A percentile compares a stretch with the other conserved stretches of the same genome.
These are phyloP conservation scores for Trametes sanguinea DNA, from an alignment of 768 basidiomycete species.

Conservation along the genomic window DNA sequence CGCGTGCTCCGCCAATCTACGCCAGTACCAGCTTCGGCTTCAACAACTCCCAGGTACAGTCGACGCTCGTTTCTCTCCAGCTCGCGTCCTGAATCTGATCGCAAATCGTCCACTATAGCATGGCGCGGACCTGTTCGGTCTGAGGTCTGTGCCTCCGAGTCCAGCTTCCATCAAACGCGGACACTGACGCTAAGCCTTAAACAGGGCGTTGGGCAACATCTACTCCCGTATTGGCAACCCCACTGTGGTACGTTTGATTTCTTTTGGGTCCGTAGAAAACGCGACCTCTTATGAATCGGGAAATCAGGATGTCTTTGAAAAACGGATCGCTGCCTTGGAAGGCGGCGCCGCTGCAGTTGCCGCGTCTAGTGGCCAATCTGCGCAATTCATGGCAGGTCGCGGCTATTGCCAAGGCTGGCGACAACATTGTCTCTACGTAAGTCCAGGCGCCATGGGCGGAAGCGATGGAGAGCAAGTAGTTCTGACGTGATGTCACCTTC, in stretches of 20 bases:
- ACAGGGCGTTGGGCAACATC: slow-evolving; percentile 56
- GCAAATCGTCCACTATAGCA: slow-evolving; percentile 44
- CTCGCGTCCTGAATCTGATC: background rate
- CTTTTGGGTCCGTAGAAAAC: background rate
- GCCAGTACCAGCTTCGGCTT: slow-evolving; percentile 73
- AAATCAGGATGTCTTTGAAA: slow-evolving; percentile 72
- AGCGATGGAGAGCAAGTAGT: background rate
- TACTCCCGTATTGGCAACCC: slow-evolving; percentile 73
- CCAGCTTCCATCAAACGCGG: background rate
- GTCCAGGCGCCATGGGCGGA: slow-evolving; percentile 23
- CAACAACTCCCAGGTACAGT: slow-evolving; percentile 61
- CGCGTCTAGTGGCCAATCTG: slow-evolving; percentile 71
- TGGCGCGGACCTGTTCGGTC: slow-evolving; percentile 70
- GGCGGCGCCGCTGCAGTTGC: slow-evolving; percentile 78
- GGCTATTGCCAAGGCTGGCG: slow-evolving; percentile 61
- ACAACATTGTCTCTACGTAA: slow-evolving; percentile 77
- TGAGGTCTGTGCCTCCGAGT: slow-evolving; percentile 42
- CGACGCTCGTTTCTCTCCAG: background rate
- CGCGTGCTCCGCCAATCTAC: slow-evolving; percentile 80
- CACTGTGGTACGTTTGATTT: slow-evolving; percentile 49
- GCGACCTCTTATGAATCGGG: background rate
- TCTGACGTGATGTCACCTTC: background rate
- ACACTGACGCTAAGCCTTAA: background rate
- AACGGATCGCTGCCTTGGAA: slow-evolving; percentile 78
- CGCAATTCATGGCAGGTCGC: slow-evolving; percentile 74